Evolutionary conservation across 225 moss, liverwort and hornwort genomes (phyloP).

Genomic region (Anthoceros angustus): DNA sequence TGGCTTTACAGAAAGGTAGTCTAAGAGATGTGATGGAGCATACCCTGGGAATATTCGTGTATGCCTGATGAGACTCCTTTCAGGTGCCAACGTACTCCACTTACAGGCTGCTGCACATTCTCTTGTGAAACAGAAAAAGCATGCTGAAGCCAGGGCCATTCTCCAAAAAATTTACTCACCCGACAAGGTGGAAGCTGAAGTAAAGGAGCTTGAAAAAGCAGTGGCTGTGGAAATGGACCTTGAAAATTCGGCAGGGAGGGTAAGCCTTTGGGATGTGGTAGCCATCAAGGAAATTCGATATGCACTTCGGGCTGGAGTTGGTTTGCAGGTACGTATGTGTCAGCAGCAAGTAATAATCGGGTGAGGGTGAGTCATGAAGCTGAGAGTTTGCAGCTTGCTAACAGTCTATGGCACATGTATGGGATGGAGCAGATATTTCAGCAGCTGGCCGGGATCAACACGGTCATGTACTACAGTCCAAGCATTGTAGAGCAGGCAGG

Average conservation of each 20-base stretch:
- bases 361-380: background rate
- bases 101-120: background rate
- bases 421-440: slow-evolving; percentile 54
- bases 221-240: slow-evolving; percentile 32
- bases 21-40: background rate
- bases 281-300: slow-evolving; percentile 47
- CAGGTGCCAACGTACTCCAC: background rate
- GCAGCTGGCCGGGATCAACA: slow-evolving; percentile 90
- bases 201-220: slow-evolving; percentile 48
- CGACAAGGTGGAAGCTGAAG: slow-evolving; percentile 43
- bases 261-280: slow-evolving; percentile 35
- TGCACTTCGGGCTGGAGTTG: slow-evolving; percentile 75
- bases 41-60: background rate
- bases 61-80: too few species aligned
- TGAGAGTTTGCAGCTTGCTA: background rate
- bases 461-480: slow-evolving; percentile 96
- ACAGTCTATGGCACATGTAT: background rate
- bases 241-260: slow-evolving; percentile 14
- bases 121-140: slow-evolving; percentile 36
- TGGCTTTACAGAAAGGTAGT: slow-evolving; percentile 85
- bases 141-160: slow-evolving; percentile 50
- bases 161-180: slow-evolving; percentile 44
- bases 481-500: slow-evolving; percentile 83
- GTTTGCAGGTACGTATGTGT: slow-evolving; percentile 49
- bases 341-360: background rate